These are phyloP conservation scores for Aspergillus sergii DNA, from an alignment of 2,329 filamentous ascomycete genomes.

Conservation along the genomic window DNA sequence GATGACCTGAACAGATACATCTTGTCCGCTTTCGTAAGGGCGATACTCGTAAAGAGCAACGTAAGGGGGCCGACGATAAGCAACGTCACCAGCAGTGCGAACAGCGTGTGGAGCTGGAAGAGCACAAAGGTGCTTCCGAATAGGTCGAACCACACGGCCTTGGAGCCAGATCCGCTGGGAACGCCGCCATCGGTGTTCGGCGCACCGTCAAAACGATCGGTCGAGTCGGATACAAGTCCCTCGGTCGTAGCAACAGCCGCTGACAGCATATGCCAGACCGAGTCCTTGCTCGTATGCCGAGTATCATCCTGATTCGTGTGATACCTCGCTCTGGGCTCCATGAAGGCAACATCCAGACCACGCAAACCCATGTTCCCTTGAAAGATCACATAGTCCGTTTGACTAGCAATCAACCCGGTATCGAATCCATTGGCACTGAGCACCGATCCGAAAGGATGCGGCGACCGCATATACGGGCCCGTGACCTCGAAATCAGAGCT, in stretches of 20 bases:
- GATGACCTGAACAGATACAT: constrained; percentile 82
- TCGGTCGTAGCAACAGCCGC: constrained; percentile 75
- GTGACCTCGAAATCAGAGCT: constrained; percentile 86
- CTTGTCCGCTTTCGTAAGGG: constrained; percentile 73
- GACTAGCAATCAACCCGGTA: constrained; percentile 74
- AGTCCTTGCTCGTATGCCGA: constrained; percentile 67
- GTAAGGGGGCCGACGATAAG: constrained; percentile 78
- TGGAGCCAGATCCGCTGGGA: constrained; percentile 65
- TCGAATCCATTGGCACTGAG: constrained; percentile 84
- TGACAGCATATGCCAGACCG: constrained; percentile 94
- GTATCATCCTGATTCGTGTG: constrained; percentile 89
- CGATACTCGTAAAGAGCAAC: constrained; percentile 68
- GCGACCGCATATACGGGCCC: constrained; percentile 69
- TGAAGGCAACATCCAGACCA: constrained; percentile 90
- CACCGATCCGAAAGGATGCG: constrained; percentile 81
- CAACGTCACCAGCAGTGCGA: constrained; percentile 82
- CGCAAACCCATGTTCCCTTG: constrained; percentile 75
- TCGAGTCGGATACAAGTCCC: constrained; percentile 69
- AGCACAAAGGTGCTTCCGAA: constrained; percentile 79
- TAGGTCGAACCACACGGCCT: constrained; percentile 91
- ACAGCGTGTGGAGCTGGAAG: constrained; percentile 78
- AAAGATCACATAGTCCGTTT: constrained; percentile 89
- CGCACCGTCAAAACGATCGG: constrained; percentile 65
- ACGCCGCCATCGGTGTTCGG: constrained; percentile 62
- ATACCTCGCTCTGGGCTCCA: constrained; percentile 80